Conservation (phyloP, 768 basidiomycete species). For the Amanita phalloides region DNA sequence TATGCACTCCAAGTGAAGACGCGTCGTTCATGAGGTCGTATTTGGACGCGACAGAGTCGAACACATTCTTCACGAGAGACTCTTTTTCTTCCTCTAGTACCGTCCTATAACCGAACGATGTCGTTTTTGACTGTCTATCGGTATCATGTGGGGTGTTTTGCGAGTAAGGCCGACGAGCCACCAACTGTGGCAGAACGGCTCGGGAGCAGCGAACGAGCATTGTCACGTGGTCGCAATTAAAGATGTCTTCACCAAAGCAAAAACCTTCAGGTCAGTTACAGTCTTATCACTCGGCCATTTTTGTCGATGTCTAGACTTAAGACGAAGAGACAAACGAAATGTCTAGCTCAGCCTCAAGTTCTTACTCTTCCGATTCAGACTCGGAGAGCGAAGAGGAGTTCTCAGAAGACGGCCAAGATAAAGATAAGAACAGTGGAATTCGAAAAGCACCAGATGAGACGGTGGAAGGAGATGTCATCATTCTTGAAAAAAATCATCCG, state of each 20-base stretch:
- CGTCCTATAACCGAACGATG: slow-evolving; percentile 91
- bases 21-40: slow-evolving; percentile 99
- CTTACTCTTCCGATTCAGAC: slow-evolving; percentile 23
- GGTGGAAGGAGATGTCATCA: slow-evolving; percentile 45
- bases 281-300: not conserved
- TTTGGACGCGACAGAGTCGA: slow-evolving; percentile 88
- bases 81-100: slow-evolving; percentile 86
- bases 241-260: not conserved
- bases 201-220: slow-evolving; percentile 1
- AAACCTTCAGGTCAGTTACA: not conserved
- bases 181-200: not conserved
- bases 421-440: slow-evolving; percentile 26
- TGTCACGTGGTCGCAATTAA: not conserved
- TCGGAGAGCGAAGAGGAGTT: slow-evolving; percentile 21
- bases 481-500: slow-evolving; percentile 28
- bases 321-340: not conserved
- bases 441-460: slow-evolving; percentile 17
- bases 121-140: slow-evolving; percentile 29
- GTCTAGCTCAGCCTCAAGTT: not conserved
- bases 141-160: slow-evolving; percentile 1
- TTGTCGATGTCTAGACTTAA: not conserved
- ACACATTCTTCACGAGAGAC: slow-evolving; percentile 82
- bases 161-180: not conserved
- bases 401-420: slow-evolving; percentile 48
- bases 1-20: slow-evolving; percentile 92